Conservation (phyloP, 2,329 filamentous ascomycete genomes). For the Decorospora gaudefroyi region DNA sequence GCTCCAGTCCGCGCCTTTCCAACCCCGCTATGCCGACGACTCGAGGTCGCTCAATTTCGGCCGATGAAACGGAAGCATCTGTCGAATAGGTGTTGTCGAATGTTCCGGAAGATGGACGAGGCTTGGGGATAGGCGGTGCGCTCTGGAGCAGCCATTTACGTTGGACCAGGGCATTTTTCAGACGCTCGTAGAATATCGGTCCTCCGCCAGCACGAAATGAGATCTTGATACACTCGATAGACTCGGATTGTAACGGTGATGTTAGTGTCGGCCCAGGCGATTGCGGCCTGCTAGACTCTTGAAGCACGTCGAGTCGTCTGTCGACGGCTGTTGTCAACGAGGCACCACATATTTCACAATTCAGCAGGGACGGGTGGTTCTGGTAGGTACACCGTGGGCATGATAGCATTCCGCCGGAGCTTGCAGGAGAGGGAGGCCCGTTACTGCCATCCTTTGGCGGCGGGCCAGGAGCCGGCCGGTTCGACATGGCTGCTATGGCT, state of each 20-base stretch:
- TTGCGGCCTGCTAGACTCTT: conserved; percentile 59
- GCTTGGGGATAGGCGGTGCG: conserved; percentile 82
- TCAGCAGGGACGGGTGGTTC: conserved; percentile 83
- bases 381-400: conserved; percentile 92
- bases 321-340: conserved; percentile 63
- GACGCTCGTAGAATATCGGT: conserved; percentile 83
- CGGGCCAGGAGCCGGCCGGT: conserved; percentile 50
- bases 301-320: conserved; percentile 50
- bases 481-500: conserved; percentile 74
- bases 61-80: conserved; percentile 23
- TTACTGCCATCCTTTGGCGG: conserved; percentile 46
- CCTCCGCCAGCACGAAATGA: conserved; percentile 90
- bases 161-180: conserved; percentile 87
- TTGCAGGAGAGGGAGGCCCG: conserved; percentile 31
- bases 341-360: conserved; percentile 90
- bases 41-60: conserved; percentile 52
- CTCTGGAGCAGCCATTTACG: conserved; percentile 93
- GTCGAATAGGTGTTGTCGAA: conserved; percentile 37
- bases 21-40: conserved; percentile 89
- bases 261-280: conserved; percentile 75
- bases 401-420: conserved; percentile 26
- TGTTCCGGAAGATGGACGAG: conserved; percentile 48
- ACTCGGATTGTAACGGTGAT: conserved; percentile 59
- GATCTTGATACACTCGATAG: conserved; percentile 78
- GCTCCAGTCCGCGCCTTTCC: conserved; percentile 80